Evolutionary conservation across 352 stramenopile genomes (phyloP), one percentile per base, ranked within the genome.

Genomic region (Phytophthora colocasiae): DNA sequence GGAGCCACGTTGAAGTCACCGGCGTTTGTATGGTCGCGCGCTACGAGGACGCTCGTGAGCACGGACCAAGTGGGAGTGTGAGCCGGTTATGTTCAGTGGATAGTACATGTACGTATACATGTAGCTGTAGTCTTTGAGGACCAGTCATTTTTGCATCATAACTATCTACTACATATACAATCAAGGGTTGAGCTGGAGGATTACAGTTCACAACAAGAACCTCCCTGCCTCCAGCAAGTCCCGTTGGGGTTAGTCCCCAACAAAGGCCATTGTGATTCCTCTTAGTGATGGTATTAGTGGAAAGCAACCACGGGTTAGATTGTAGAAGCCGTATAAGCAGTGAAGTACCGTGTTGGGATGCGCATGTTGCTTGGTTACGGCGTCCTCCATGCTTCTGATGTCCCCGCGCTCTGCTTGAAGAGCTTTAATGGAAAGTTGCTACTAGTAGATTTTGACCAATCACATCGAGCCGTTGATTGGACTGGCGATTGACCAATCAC

Each of bases 41-140:
- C 40, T 46, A 46, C 40, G 40, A 46, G 40, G n/a, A 46, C 40
- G 40, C 40, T 27, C 40, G 40, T 46, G 40, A 46, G 40, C 17
- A 29, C 19, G 40, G 17, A 46, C n/a, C 40, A 46, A 46, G 40
- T 24, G 40, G 40, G n/a, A 26, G 40, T 19, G 40, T 27, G 40
- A 46, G 40, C 40, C 40, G 15, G 40, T 29, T 46, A 27, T 46
- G 40, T 46, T 1, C n/a, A 11, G 17, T 46, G 40, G 40, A 46
- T 46, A 46, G 40, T 29, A 46, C 40, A 46, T 27, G 40, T 27
- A 19, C 10, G 4, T 45, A 15, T 45, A 8, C 4, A 19, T 17
- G 39, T 10, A 10, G 19, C 40, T 46, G 40, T 27, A 46, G 5
- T 46, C 6, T 14, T 14, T 34, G 6, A 2, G 29, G 6, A 34